phyloP scores from a whole-genome alignment of 2,329 filamentous ascomycete species.

The Epichloe scottii region DNA sequence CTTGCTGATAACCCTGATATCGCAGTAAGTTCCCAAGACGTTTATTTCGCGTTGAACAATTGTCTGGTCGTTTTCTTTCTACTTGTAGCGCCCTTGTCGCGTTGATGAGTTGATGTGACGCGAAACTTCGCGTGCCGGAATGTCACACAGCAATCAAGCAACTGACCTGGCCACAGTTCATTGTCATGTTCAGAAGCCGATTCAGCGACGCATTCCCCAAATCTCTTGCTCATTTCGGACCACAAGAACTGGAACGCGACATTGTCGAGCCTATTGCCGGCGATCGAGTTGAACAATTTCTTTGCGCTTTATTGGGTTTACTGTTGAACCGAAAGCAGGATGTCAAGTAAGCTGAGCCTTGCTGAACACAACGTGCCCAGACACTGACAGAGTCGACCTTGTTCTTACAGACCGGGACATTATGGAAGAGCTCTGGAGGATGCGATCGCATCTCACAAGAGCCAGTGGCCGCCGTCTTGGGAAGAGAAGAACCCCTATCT shows the following conservation, averaged over 20 bases:
- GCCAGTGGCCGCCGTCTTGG: slow-evolving; percentile 83
- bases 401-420: slow-evolving; percentile 62
- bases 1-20: slow-evolving; percentile 86
- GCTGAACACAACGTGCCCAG: not conserved
- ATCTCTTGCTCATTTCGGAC: slow-evolving; percentile 78
- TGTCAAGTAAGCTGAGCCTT: slow-evolving; percentile 65
- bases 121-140: slow-evolving; percentile 38
- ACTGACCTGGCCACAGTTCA: slow-evolving; percentile 52
- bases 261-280: slow-evolving; percentile 67
- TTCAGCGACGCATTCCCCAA: slow-evolving; percentile 84
- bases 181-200: slow-evolving; percentile 94
- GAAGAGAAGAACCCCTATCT: slow-evolving; percentile 69
- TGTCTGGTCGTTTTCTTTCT: not conserved
- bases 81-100: slow-evolving; percentile 2
- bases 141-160: not conserved
- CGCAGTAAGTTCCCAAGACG: slow-evolving; percentile 56
- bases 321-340: slow-evolving; percentile 96
- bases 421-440: slow-evolving; percentile 91
- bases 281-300: slow-evolving; percentile 72
- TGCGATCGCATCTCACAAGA: slow-evolving; percentile 70
- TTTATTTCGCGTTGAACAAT: not conserved
- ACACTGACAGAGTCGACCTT: not conserved
- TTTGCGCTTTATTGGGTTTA: slow-evolving; percentile 80
- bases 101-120: slow-evolving; percentile 29
- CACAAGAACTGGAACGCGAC: slow-evolving; percentile 87